These are phyloP conservation scores for Pulicaria dysenterica DNA, from an alignment of 129 eudicot species.

Conservation along the genomic window DNA sequence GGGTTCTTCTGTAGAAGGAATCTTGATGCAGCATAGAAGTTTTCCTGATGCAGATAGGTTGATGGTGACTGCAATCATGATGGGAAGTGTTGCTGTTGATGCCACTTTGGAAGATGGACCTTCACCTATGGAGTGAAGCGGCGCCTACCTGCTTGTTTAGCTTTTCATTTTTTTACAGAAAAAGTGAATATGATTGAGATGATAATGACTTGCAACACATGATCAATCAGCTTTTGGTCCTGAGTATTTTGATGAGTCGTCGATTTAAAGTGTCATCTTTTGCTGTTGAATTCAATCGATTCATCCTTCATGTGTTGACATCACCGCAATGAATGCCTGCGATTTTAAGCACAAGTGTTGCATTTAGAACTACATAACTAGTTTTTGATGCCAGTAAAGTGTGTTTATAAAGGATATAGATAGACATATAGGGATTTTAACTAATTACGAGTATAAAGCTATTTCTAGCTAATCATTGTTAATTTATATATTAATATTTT, in stretches of 20 bases:
- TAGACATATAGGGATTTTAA: too few species aligned
- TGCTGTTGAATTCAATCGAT: too few species aligned
- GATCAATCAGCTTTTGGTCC: background rate
- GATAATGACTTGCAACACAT: slow-evolving; percentile 14
- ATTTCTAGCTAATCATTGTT: too few species aligned
- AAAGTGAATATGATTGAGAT: background rate
- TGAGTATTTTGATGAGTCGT: slow-evolving; percentile 14
- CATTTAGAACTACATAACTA: too few species aligned
- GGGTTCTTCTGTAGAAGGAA: slow-evolving; percentile 69
- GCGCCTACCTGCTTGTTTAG: background rate
- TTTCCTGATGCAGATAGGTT: slow-evolving; percentile 89
- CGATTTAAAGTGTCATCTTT: background rate
- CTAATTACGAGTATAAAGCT: too few species aligned
- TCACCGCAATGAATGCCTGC: too few species aligned
- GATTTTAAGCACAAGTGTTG: too few species aligned
- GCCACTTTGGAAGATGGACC: slow-evolving; percentile 37
- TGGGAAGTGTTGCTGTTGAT: slow-evolving; percentile 57
- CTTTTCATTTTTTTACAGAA: background rate
- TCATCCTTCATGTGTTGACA: too few species aligned
- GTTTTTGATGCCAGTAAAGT: too few species aligned
- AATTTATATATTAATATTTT: too few species aligned
- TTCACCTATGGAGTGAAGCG: slow-evolving; percentile 58
- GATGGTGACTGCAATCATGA: slow-evolving; percentile 81
- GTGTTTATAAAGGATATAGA: too few species aligned
- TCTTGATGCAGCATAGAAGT: slow-evolving; percentile 91